Conservation (phyloP, 805 yeast genomes). For the Komagataella ulmi region DNA sequence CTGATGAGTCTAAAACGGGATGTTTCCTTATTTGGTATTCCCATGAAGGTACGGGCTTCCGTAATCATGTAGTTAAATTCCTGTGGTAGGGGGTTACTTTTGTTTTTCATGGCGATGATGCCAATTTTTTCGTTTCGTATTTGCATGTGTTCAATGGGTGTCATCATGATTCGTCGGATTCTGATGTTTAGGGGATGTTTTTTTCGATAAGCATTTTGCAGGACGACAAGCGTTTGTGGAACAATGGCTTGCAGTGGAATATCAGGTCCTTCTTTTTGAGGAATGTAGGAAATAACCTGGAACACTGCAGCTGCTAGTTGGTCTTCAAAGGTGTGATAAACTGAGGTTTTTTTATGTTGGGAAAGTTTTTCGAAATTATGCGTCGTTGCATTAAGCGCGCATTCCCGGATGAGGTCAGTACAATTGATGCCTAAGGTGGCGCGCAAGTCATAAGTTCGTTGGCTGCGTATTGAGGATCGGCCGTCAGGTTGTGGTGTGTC, state of each 20-base stretch:
- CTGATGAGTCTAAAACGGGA: background rate
- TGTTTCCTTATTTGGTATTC: background rate
- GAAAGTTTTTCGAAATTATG: background rate
- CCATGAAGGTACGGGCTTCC: background rate
- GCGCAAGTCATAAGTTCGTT: background rate
- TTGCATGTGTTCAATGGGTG: background rate
- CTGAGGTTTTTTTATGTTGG: too few relatives aligned
- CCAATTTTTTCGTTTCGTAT: background rate
- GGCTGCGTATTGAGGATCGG: background rate
- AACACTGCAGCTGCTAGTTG: background rate
- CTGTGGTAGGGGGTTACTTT: background rate
- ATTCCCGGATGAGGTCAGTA: background rate
- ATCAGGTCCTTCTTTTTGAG: background rate
- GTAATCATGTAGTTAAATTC: background rate
- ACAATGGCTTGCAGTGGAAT: background rate
- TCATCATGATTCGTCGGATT: background rate
- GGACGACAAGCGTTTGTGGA: background rate
- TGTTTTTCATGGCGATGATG: too few relatives aligned
- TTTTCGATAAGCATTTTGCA: background rate
- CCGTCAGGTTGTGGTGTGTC: background rate
- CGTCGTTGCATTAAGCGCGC: background rate
- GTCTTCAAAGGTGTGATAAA: background rate
- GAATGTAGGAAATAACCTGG: background rate
- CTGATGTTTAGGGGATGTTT: background rate
- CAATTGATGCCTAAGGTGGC: background rate